Percentiles rank a stretch among this genome's conserved stretches.
Conservation (phyloP, 352 stramenopile species). For the Phytophthora podocarpi region DNA sequence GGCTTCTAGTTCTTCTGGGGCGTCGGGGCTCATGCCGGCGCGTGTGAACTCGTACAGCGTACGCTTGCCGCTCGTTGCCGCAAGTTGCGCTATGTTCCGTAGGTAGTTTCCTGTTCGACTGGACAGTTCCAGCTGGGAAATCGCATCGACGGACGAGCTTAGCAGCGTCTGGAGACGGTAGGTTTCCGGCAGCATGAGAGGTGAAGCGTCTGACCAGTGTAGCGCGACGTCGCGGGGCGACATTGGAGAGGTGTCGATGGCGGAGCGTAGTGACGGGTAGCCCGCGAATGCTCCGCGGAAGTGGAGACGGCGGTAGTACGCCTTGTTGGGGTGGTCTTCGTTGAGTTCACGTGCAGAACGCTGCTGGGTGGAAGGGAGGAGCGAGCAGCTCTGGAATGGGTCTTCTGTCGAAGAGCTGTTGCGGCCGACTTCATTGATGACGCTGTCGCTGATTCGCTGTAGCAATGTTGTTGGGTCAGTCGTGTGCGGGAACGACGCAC, state of each 20-base stretch:
- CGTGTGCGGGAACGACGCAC: conserved; percentile 44
- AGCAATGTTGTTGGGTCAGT: conserved; percentile 44
- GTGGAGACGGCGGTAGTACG: conserved; percentile 51
- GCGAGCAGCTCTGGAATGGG: conserved; percentile 37
- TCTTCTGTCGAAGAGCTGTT: conserved; percentile 4
- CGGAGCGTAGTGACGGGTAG: conserved; percentile 25
- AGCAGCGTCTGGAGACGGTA: conserved; percentile 35
- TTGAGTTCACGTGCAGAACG: neutral
- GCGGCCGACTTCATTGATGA: conserved; percentile 21
- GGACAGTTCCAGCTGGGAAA: conserved; percentile 56
- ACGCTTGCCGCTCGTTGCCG: conserved; percentile 52
- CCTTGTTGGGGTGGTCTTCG: conserved; percentile 15
- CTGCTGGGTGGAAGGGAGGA: conserved; percentile 44
- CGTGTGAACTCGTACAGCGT: conserved; percentile 79
- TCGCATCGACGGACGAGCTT: conserved; percentile 37
- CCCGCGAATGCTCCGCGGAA: conserved; percentile 52
- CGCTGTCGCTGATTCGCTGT: conserved; percentile 19
- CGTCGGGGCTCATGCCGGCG: conserved; percentile 76
- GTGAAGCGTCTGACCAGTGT: conserved; percentile 42
- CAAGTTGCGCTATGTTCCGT: conserved; percentile 36
- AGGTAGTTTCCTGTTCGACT: conserved; percentile 53
- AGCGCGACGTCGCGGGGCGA: conserved; percentile 36
- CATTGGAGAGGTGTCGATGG: conserved; percentile 35
- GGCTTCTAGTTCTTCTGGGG: conserved; percentile 59
- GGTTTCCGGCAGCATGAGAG: conserved; percentile 24